phyloP scores from a whole-genome alignment of 2,329 filamentous ascomycete genomes.

The Exophiala sideris region DNA sequence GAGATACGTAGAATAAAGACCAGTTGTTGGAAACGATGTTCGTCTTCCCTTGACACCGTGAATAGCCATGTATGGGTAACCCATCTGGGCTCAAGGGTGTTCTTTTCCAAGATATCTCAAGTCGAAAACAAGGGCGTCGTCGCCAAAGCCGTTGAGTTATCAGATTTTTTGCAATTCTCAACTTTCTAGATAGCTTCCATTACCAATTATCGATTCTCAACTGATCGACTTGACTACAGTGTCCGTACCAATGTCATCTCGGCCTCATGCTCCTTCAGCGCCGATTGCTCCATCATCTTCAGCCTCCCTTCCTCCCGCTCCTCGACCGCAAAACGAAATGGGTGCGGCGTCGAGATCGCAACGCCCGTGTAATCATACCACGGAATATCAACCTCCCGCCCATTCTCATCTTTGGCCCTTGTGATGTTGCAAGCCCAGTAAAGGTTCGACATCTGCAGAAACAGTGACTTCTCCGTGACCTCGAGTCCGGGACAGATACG shows the following conservation, averaged over 20 bases:
- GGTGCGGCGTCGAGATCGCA: conserved; percentile 9
- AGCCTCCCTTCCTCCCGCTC: conserved; percentile 6
- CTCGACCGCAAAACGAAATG: conserved; percentile 10
- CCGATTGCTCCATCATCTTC: conserved; percentile 13
- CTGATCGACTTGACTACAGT: background rate
- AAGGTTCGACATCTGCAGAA: conserved; percentile 57
- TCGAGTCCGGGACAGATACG: conserved; percentile 28
- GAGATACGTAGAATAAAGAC: too few relatives aligned
- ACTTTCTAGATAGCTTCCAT: too few relatives aligned
- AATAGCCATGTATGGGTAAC: too few relatives aligned
- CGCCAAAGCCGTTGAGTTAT: too few relatives aligned
- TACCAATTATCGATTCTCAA: too few relatives aligned
- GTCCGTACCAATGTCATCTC: conserved; percentile 1
- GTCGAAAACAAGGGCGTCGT: too few relatives aligned
- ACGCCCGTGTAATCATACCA: conserved; percentile 20
- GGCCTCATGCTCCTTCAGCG: background rate
- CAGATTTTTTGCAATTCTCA: too few relatives aligned
- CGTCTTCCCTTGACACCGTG: too few relatives aligned
- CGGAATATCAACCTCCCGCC: conserved; percentile 16
- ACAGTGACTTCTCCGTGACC: conserved; percentile 32
- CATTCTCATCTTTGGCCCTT: conserved; percentile 6
- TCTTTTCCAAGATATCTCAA: too few relatives aligned
- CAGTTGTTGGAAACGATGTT: too few relatives aligned
- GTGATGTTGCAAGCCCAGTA: conserved; percentile 52
- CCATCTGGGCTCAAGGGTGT: too few relatives aligned